These are phyloP conservation scores for Chaetomium cochliodes DNA, from an alignment of 495 filamentous ascomycete species.

Conservation along the genomic window DNA sequence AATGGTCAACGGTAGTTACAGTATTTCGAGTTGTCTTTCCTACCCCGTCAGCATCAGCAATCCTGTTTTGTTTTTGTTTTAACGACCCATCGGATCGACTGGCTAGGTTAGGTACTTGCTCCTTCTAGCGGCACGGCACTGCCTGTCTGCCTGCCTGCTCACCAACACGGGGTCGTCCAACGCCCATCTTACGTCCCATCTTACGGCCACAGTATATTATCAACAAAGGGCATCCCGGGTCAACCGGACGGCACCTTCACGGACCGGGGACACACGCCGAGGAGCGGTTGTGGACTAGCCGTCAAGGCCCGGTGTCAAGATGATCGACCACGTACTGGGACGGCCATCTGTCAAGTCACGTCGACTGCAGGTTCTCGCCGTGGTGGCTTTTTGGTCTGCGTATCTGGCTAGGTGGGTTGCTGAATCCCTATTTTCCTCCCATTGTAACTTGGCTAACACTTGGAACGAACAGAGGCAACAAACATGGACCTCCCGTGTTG, in stretches of 20 bases:
- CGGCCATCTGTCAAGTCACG: constrained; percentile 86
- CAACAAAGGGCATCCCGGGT: neutral
- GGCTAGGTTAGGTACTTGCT: neutral
- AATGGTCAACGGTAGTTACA: neutral
- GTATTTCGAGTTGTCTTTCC: neutral
- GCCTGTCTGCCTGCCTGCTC: neutral
- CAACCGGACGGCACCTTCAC: neutral
- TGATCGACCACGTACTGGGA: constrained; percentile 85
- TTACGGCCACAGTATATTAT: neutral
- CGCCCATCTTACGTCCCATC: neutral
- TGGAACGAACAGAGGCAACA: constrained; percentile 61
- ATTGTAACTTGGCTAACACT: neutral
- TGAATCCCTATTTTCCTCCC: neutral
- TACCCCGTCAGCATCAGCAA: no score
- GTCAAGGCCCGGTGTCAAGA: constrained; percentile 26
- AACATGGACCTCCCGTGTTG: constrained; percentile 78
- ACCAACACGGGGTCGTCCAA: neutral
- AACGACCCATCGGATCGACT: no score
- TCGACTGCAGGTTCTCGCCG: constrained; percentile 87
- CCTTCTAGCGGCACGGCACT: neutral
- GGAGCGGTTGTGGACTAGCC: neutral
- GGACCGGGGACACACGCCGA: no score
- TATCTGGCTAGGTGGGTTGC: constrained; percentile 68
- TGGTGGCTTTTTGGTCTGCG: constrained; percentile 85
- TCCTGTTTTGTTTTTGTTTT: neutral